Base-by-base conservation (phyloP, 345 rosid genomes). In the Anacardium occidentale region DNA sequence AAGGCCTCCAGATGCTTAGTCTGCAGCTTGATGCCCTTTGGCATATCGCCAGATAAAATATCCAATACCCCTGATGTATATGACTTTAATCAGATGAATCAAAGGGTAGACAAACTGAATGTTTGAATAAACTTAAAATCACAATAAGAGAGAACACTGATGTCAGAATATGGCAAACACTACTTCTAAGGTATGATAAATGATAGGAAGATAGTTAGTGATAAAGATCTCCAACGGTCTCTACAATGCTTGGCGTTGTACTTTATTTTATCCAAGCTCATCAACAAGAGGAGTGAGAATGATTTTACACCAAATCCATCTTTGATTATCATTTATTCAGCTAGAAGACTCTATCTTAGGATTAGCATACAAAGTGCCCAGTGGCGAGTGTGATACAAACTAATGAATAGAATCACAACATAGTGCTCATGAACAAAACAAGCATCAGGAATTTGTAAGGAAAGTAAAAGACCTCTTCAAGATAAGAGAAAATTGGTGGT, bases 1-100 rank as follows among this genome's bases (percentile, higher is more conserved):
- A 95, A 77, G 70, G 97, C 86, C 81, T 89, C 97, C 61, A 95
- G 90, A 80, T 95, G 99, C 85, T 90, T 92, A 47, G 93, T 82
- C 80, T 95, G 99, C 80, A 92, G 83, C 80, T 87, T 85, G 78
- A 85, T 86, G 69, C 93, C 97, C 85, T 91, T 95, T n/a, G 92
- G 91, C 88, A 92, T 81, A 81, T 95, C 98, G 78, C 94, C 98
- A 57, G 94, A 89, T 76, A 92, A 75, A 70, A 91, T 81, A 80
- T 95, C 99, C 75, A 95, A 74, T 82, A 95, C 80, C 51, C 99
- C 98, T 95, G 79, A 54, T 70, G 45, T 48, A 74, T 63, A 68
- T 25, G 68, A 24, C 8, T 47, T 22, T 44, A 70, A 47, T 70
- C 25, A 63, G 37, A 53, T 32, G 25, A 66, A 61, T 48, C 34